phyloP scores from a whole-genome alignment of 2,329 filamentous ascomycete species.

The Colletotrichum shisoi region DNA sequence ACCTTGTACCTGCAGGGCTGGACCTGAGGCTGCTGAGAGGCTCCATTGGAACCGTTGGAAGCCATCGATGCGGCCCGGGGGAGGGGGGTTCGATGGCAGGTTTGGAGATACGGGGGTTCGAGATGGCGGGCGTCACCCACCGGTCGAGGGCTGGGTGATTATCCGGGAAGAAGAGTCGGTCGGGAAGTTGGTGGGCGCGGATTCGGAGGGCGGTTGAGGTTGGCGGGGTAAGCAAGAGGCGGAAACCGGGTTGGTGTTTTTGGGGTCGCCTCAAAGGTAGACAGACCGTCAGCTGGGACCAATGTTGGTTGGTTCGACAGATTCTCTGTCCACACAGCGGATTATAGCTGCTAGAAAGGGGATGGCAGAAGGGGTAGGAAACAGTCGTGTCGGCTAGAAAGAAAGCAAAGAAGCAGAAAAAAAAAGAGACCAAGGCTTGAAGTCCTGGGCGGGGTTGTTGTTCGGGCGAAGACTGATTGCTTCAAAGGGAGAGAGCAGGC shows the following conservation, averaged over 20 bases:
- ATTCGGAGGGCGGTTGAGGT: constrained; percentile 13
- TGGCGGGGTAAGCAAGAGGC: constrained; percentile 34
- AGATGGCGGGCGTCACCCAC: constrained; percentile 17
- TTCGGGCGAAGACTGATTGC: constrained; percentile 11
- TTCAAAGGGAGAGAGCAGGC: constrained; percentile 17
- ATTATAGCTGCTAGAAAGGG: neutral
- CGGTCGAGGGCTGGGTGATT: constrained; percentile 22
- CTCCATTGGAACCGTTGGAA: constrained; percentile 38
- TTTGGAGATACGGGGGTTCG: constrained; percentile 4
- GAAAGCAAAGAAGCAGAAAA: neutral
- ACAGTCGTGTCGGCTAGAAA: neutral
- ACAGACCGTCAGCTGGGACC: neutral
- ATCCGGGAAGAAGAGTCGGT: constrained; percentile 11
- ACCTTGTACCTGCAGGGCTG: constrained; percentile 99
- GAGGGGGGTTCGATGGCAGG: neutral
- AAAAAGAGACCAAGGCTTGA: neutral
- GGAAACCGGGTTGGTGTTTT: constrained; percentile 17
- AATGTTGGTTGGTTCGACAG: constrained; percentile 8
- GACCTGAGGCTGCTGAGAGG: constrained; percentile 65
- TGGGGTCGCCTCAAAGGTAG: constrained; percentile 14
- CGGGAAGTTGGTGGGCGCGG: constrained; percentile 7
- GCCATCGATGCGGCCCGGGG: constrained; percentile 29
- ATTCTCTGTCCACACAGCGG: constrained; percentile 10
- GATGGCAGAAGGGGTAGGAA: neutral
- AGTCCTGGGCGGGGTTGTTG: neutral